Base-by-base conservation (phyloP, 176 grass and related monocot species). In the Carex littledalei region DNA sequence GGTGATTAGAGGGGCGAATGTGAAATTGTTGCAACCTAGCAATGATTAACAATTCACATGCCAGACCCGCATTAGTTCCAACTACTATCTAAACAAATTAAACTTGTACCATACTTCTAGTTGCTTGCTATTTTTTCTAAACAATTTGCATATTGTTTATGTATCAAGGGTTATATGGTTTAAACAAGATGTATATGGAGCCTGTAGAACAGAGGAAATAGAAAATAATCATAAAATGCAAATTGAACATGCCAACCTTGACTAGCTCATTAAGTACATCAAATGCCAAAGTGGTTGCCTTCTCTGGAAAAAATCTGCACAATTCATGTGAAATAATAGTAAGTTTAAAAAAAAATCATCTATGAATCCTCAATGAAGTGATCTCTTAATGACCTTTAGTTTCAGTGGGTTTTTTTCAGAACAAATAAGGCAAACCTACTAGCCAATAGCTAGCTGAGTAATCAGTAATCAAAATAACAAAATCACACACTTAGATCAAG, bases 291-390 rank as follows among this genome's bases (percentile, higher is more conserved):
- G 90, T 87, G 31, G 90, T 86, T 65, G 86, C 88, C 86, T 99
- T 99, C 76, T 99, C 90, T 81, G 91, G 91, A 83, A 99, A 91
- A 88, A 92, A 94, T 82, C 96, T 95, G 82, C 67, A 89, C 85
- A 91, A 84, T 87, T 73, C 6, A 82, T 1, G 29, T 24, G 21
- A 34, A 64, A 60, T 87, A 15, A 72, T 31, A 45, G 3, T 21
- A n/a, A 34, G 15, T 16, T 47, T 14, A 14, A 43, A 21, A 72
- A 31, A 49, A 5, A 20, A 13, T 66, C 5, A 62, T 80, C 39
- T 34, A 67, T 57, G 32, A 54, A 65, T 31, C 8, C 26, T 67
- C 24, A 61, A 16, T n/a, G 20, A 2, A 85, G 5, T 11, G 68
- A 63, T 76, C 8, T 59, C 8, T 2, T 88, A 8, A 61, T 7